Evolutionary conservation across 352 stramenopile genomes (phyloP).

Genomic region (Aphanomyces astaci): DNA sequence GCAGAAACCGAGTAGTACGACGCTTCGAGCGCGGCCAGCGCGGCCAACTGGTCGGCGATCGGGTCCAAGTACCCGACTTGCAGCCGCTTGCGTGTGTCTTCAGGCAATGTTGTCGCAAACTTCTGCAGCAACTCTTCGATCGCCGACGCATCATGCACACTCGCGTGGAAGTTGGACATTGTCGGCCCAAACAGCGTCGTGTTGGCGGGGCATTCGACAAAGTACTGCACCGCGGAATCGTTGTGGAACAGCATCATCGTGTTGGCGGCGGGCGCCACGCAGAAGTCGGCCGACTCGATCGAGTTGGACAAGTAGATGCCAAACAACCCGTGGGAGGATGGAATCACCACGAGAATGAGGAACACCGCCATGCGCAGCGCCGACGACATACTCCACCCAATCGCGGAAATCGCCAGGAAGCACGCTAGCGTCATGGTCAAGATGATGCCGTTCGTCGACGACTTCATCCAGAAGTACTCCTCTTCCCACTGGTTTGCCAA

Average conservation of each 20-base stretch:
- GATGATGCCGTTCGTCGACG: conserved; percentile 71
- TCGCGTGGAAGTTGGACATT: not conserved
- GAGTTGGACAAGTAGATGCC: conserved; percentile 69
- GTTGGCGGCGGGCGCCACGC: conserved; percentile 54
- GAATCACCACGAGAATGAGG: conserved; percentile 63
- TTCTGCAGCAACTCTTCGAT: conserved; percentile 24
- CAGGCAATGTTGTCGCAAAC: conserved; percentile 39
- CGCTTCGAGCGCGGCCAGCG: conserved; percentile 28
- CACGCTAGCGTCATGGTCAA: conserved; percentile 57
- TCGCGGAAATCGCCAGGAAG: conserved; percentile 70
- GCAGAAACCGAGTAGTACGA: conserved; percentile 40
- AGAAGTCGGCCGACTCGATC: conserved; percentile 77
- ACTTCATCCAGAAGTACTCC: conserved; percentile 77
- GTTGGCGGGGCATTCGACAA: conserved; percentile 52
- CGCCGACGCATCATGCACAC: not conserved
- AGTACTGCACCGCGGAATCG: conserved; percentile 48
- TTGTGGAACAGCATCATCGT: conserved; percentile 48
- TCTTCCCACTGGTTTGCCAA: conserved; percentile 54
- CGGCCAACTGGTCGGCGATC: conserved; percentile 42
- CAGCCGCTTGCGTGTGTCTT: conserved; percentile 47
- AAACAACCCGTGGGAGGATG: conserved; percentile 71
- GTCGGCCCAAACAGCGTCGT: conserved; percentile 23
- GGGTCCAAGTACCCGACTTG: conserved; percentile 66
- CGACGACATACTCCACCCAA: conserved; percentile 73
- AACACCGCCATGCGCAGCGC: conserved; percentile 67